Base-by-base conservation (phyloP, 768 basidiomycete species). In the Boletus sp. region DNA sequence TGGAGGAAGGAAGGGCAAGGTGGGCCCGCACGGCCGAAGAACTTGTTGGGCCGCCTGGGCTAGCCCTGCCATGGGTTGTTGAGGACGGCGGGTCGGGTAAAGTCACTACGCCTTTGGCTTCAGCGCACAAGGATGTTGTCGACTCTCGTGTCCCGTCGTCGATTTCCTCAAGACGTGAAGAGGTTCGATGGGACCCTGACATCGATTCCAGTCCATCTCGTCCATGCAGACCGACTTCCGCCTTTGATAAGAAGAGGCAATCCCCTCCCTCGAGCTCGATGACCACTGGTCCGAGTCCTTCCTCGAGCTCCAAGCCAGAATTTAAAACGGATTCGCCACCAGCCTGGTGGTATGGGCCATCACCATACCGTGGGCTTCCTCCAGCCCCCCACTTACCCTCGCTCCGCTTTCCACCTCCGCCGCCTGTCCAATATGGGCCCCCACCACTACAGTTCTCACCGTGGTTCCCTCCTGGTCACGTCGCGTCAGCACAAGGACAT, bases 1-100 rank as follows among this genome's bases (percentile, higher is more conserved):
- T 68, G 27, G 67, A 68, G n/a, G 51, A 63, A 44, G 67, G 63
- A 37, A 59, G 56, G 60, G 48, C 46, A 2, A 23, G 39, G 30
- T 68, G 67, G 67, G 39, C 57, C 23, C 51, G 55, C 33, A 37
- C 51, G 13, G 56, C 60, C 2, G 55, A 60, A 40, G 60, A 63
- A 21, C 58, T 68, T 17, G 65, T 68, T 19, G 67, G 65, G 7
- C 53, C 53, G 11, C 52, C 57, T 33, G 58, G 66, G 4, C 19
- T 59, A 7, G 46, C 4, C 34, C 45, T 58, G 48, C 53, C 51
- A 27, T 55, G 47, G 42, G 29, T 46, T 11, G 29, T 47, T 41
- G 29, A 44, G 51, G 19, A 35, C 14, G 35, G 17, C 45, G 49
- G 38, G 33, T 52, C 45, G 14, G 27, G 17, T 7, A 60, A 50